Base-by-base conservation (phyloP, 2,329 filamentous ascomycete species). In the Aspergillus pseudotamarii region DNA sequence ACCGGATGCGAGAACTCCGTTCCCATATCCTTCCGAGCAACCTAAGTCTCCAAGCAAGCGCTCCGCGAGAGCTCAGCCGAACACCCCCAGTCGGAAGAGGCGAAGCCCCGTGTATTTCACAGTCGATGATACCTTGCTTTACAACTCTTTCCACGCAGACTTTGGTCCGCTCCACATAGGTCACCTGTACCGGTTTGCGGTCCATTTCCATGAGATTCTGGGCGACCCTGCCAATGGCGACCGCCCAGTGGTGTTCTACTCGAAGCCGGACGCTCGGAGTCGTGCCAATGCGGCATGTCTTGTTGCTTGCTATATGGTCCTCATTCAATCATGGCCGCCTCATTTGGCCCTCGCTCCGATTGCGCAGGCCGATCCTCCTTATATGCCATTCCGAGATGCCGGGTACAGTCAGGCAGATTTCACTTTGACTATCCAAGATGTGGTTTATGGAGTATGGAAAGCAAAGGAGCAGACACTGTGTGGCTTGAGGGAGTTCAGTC, bases 341-440 rank as follows among this genome's bases (percentile, higher is more conserved):
- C 95, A 99, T 82, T 84, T 98, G 72, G 95, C 95, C 38, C 86
- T 99, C 48, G 94, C 94, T 14, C 95, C 95, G 16, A 96, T 99
- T 75, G 93, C 95, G 8, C 95, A 99, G 81, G 91, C 96, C 73
- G 95, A 99, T 75, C 95, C 95, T 51, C 95, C 95, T 28, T 87
- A 97, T 83, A 99, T 99, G 95, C 95, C 95, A 12, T 99, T 99
- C 86, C 89, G 95, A 66, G 95, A 99, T 78, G 95, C 95, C 63
- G 95, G 95, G 60, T 99, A 99, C 84, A 97, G 94, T 79, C 94
- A 98, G 80, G 95, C 95, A 64, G 95, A 99, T 79, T 99, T 97
- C 75, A 91, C 93, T 60, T 88, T 99, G 71, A 97, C 91, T 63
- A 93, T 99, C 50, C 95, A 99, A 80, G 95, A 99, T 76, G 90